A percentile compares a stretch with the other conserved stretches of the same genome.
Evolutionary conservation across 2,329 filamentous ascomycete species (phyloP).

Genomic region (Cylindrodendrum hubeiense): DNA sequence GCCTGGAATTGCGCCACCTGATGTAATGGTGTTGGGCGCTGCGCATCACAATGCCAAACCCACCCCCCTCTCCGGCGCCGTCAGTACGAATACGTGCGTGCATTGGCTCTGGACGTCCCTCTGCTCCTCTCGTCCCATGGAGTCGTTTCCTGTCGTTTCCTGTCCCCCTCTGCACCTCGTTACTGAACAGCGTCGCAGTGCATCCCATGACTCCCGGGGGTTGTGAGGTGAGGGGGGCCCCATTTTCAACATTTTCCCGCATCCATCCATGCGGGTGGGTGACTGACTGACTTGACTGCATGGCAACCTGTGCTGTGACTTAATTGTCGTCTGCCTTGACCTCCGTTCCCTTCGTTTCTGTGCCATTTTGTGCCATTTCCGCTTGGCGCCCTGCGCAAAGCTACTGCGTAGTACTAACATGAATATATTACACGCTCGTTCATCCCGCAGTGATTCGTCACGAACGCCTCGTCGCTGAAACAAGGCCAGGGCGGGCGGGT

Average conservation of each 20-base stretch:
- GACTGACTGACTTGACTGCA: neutral
- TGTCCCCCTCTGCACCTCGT: neutral
- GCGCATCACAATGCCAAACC: constrained; percentile 5
- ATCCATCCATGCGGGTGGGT: neutral
- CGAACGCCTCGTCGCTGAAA: constrained; percentile 38
- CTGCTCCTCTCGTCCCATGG: constrained; percentile 4
- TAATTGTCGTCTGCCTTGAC: neutral
- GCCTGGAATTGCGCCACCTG: constrained; percentile 40
- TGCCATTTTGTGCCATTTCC: neutral
- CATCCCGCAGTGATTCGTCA: constrained; percentile 32
- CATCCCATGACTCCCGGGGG: constrained; percentile 5
- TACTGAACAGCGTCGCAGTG: neutral
- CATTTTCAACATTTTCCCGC: neutral
- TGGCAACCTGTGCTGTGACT: neutral
- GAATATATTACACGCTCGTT: constrained; percentile 4
- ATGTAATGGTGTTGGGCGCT: constrained; percentile 35
- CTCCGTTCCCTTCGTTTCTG: neutral
- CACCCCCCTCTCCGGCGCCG: neutral
- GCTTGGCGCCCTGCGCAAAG: neutral
- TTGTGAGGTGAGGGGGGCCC: neutral
- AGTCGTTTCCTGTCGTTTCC: neutral
- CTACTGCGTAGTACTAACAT: no score
- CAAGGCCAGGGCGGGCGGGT: constrained; percentile 23
- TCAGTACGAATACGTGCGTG: constrained; percentile 17
- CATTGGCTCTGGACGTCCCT: neutral